A percentile compares a stretch with the other conserved stretches of the same genome.
Evolutionary conservation across 1,284 basidiomycete species (phyloP).

Genomic region (Trichosporon ovoides): DNA sequence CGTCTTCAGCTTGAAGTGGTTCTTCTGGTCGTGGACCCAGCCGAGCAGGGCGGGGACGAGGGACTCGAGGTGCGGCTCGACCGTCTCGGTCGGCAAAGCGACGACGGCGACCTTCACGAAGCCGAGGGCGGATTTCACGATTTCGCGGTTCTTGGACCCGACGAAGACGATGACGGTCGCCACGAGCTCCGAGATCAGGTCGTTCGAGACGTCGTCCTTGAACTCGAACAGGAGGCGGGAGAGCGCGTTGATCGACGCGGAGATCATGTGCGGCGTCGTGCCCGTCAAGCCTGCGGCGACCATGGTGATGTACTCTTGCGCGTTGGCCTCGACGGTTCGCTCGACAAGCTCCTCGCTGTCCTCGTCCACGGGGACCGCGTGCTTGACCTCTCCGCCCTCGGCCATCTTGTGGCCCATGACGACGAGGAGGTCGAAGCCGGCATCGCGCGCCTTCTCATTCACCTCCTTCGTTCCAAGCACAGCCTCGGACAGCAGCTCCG

Average conservation of each 20-base stretch:
- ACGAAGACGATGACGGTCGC: slow-evolving; percentile 85
- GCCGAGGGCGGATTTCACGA: slow-evolving; percentile 92
- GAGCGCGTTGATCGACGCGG: slow-evolving; percentile 89
- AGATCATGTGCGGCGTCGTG: slow-evolving; percentile 95
- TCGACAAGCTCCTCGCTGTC: slow-evolving; percentile 61
- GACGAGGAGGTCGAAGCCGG: slow-evolving; percentile 86
- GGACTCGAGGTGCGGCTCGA: slow-evolving; percentile 67
- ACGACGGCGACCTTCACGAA: slow-evolving; percentile 93
- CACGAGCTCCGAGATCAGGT: slow-evolving; percentile 82
- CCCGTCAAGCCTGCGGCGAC: slow-evolving; percentile 91
- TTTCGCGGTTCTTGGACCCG: slow-evolving; percentile 89
- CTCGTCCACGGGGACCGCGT: slow-evolving; percentile 65
- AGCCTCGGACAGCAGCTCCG: slow-evolving; percentile 86
- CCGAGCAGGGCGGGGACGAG: slow-evolving; percentile 79
- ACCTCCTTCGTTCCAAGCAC: slow-evolving; percentile 98
- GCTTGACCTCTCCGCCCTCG: slow-evolving; percentile 75
- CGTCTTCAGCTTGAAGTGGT: slow-evolving; percentile 97
- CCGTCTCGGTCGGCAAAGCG: slow-evolving; percentile 64
- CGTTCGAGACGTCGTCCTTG: slow-evolving; percentile 68
- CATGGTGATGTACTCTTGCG: slow-evolving; percentile 96
- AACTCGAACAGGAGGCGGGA: slow-evolving; percentile 95
- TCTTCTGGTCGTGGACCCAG: slow-evolving; percentile 97
- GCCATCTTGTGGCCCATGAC: slow-evolving; percentile 91
- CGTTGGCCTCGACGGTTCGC: slow-evolving; percentile 62
- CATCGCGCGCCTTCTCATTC: slow-evolving; percentile 82